Base-by-base conservation (phyloP, 805 yeast genomes). In the Kazachstania africana region DNA sequence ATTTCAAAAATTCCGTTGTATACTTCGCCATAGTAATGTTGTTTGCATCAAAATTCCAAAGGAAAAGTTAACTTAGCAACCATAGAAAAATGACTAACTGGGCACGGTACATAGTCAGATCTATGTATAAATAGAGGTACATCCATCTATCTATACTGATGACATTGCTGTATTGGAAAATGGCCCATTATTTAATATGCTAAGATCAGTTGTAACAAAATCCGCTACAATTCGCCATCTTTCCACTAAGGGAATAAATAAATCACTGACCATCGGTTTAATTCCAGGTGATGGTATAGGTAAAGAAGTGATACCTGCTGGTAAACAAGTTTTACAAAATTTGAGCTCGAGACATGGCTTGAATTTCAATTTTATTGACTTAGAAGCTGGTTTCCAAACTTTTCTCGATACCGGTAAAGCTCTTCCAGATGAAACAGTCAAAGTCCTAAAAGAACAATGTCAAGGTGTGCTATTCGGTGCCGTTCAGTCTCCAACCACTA, bases 241-340 rank as follows among this genome's bases (percentile, higher is more conserved):
- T n/a, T 10, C 25, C 6, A 23, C 13, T 23, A 23, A 6, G 6
- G 12, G 6, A 6, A n/a, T 6, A 6, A 38, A 39, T 25, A 71
- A 70, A 44, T 63, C 67, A 17, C 53, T 73, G 28, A 72, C 65
- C 34, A 70, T 73, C 41, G 79, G 72, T 37, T 69, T 91, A 53
- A 87, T 91, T 46, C 95, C 98, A 32, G 98, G 98, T 55, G 98
- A 91, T 58, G 98, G 98, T 43, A 91, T 91, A 46, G 98, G 98
- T 34, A 75, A 80, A 51, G 98, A 91, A 62, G 98, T 91, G 28
- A 87, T 91, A 38, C 98, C 98, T 39, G 94, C 97, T 27, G 98
- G 98, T 47, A 72, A 74, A 45, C 81, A 82, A 41, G 72, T 91
- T 19, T 68, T 91, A 45, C 88, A 88, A 60, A 78, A 75, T 39